A percentile compares a stretch with the other conserved stretches of the same genome.
Evolutionary conservation across 2,329 filamentous ascomycete genomes (phyloP).

Genomic region (Westerdykella ornata): DNA sequence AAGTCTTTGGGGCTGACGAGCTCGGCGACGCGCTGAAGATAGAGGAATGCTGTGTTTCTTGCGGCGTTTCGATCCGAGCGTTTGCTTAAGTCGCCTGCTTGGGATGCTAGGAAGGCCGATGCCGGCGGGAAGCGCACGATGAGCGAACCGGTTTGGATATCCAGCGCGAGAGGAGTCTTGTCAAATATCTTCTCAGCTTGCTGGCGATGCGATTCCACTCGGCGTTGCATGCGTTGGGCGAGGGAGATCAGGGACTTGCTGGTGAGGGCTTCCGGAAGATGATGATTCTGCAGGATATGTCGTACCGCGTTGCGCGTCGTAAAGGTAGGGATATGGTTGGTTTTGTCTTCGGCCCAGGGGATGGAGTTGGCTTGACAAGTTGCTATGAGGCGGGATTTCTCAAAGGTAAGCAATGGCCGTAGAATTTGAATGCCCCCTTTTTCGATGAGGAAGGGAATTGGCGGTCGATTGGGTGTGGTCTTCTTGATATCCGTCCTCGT

Average conservation of each 20-base stretch:
- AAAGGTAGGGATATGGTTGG: conserved; percentile 69
- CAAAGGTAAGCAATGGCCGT: conserved; percentile 63
- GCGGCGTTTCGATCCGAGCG: conserved; percentile 15
- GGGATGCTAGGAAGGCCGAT: conserved; percentile 13
- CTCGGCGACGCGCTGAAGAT: conserved; percentile 45
- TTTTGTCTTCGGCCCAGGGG: conserved; percentile 76
- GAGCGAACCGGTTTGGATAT: conserved; percentile 34
- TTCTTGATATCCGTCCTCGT: conserved; percentile 2
- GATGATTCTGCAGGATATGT: conserved; percentile 52
- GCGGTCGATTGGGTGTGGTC: background rate
- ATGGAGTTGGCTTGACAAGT: conserved; percentile 65
- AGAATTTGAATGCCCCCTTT: conserved; percentile 60
- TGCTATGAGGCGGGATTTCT: conserved; percentile 65
- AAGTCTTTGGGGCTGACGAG: conserved; percentile 45
- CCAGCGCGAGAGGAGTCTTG: conserved; percentile 41
- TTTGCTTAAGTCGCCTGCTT: background rate
- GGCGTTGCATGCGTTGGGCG: conserved; percentile 45
- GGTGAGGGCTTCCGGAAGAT: conserved; percentile 63
- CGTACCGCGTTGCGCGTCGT: conserved; percentile 78
- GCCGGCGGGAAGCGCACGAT: conserved; percentile 24
- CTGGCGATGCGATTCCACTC: conserved; percentile 46
- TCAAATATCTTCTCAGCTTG: conserved; percentile 53
- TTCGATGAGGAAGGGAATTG: conserved; percentile 44
- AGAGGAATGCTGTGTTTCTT: conserved; percentile 34
- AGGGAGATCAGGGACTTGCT: conserved; percentile 50